Percentiles rank a stretch among this genome's conserved stretches.
These are phyloP conservation scores for Williopsis jadinii DNA, from an alignment of 1,139 yeast genomes.

Conservation along the genomic window DNA sequence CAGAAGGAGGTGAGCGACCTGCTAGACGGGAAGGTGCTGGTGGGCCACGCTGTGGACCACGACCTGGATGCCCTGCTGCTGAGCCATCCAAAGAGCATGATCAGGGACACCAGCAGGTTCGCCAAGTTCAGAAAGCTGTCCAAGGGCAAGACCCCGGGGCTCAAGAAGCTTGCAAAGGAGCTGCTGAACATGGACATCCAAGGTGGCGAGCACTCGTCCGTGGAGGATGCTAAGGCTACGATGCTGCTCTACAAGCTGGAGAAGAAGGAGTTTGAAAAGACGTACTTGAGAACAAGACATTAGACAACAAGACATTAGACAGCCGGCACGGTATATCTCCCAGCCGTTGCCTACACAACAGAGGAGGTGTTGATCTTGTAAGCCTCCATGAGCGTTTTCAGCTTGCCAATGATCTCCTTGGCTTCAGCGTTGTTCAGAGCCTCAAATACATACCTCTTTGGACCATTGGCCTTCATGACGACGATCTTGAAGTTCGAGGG, in stretches of 20 bases:
- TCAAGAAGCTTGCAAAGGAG: constrained; percentile 57
- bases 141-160: constrained; percentile 63
- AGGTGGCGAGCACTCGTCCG: constrained; percentile 72
- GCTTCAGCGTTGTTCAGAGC: constrained; percentile 60
- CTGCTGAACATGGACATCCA: constrained; percentile 62
- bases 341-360: constrained; percentile 2
- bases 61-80: constrained; percentile 65
- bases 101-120: constrained; percentile 71
- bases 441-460: constrained; percentile 83
- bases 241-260: constrained; percentile 67
- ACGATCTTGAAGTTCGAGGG: constrained; percentile 80
- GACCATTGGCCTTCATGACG: constrained; percentile 56
- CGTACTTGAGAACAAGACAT: constrained; percentile 13
- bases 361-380: constrained; percentile 33
- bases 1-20: constrained; percentile 46
- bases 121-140: constrained; percentile 51
- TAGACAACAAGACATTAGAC: constrained; percentile 1
- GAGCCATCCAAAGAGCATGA: constrained; percentile 56
- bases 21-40: constrained; percentile 47
- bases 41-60: constrained; percentile 82
- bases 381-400: constrained; percentile 46
- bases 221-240: constrained; percentile 85
- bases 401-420: constrained; percentile 65
- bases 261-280: constrained; percentile 52
- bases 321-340: neutral